Conservation (phyloP, 1,139 yeast genomes). For the Yamadazyma atmosphaerica region DNA sequence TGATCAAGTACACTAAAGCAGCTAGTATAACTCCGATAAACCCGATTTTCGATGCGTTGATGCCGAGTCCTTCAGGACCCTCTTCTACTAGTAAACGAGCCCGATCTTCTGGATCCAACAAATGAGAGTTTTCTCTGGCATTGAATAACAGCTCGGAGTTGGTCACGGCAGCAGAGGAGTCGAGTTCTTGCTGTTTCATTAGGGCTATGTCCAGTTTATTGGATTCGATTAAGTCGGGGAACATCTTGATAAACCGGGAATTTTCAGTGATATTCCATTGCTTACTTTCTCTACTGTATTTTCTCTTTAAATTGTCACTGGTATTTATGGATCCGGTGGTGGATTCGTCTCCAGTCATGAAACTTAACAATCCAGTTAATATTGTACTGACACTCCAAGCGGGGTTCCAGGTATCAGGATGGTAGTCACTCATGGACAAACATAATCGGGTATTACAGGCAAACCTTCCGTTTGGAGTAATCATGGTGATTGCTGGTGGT, state of each 20-base stretch:
- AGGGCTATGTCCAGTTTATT: slow-evolving; percentile 34
- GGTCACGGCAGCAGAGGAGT: slow-evolving; percentile 12
- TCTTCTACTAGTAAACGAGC: slow-evolving; percentile 36
- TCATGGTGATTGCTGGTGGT: slow-evolving; percentile 89
- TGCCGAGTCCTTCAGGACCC: slow-evolving; percentile 8
- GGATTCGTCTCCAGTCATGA: slow-evolving; percentile 66
- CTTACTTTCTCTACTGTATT: slow-evolving; percentile 52
- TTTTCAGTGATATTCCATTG: slow-evolving; percentile 63
- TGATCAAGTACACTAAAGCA: slow-evolving; percentile 26
- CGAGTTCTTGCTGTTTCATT: slow-evolving; percentile 11
- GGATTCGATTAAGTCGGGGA: slow-evolving; percentile 63
- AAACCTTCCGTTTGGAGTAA: slow-evolving; percentile 85
- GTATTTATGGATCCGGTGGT: slow-evolving; percentile 44
- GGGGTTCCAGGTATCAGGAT: slow-evolving; percentile 94
- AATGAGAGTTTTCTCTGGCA: slow-evolving; percentile 24
- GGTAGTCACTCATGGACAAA: slow-evolving; percentile 87
- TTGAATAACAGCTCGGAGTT: slow-evolving; percentile 20
- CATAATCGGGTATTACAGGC: slow-evolving; percentile 79
- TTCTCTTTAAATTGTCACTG: slow-evolving; percentile 36
- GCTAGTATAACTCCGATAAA: slow-evolving; percentile 35
- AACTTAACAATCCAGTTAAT: slow-evolving; percentile 78
- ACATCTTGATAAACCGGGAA: slow-evolving; percentile 57
- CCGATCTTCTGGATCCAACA: slow-evolving; percentile 47
- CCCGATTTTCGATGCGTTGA: slow-evolving; percentile 11
- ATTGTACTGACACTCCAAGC: slow-evolving; percentile 93